Percentiles rank a stretch among this genome's conserved stretches.
These are phyloP conservation scores for Pelargonium exstipulatum DNA, from an alignment of 441 rosid species.

Conservation along the genomic window DNA sequence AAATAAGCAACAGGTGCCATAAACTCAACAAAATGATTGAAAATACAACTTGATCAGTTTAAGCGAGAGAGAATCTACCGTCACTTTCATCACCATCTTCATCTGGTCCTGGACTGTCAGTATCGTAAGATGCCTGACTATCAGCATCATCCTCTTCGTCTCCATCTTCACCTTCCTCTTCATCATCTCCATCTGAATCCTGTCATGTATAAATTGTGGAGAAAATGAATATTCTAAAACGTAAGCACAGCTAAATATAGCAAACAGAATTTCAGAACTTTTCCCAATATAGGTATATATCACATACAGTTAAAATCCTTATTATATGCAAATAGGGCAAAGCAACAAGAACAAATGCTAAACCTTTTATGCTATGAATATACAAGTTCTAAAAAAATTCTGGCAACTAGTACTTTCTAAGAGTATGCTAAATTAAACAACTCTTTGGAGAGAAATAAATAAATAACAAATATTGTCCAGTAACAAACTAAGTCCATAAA, in stretches of 20 bases:
- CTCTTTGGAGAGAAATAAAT: no score
- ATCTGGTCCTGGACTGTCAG: slow-evolving; percentile 40
- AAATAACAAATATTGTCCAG: no score
- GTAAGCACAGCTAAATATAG: background rate
- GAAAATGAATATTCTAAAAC: slow-evolving; percentile 6
- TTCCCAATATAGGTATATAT: background rate
- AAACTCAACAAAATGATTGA: background rate
- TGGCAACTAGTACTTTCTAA: no score
- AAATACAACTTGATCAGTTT: background rate
- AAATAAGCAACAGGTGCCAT: background rate
- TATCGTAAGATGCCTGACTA: slow-evolving; percentile 34
- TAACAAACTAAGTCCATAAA: no score
- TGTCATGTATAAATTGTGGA: slow-evolving; percentile 23
- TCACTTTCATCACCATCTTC: slow-evolving; percentile 33
- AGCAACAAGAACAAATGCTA: background rate
- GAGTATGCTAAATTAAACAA: no score
- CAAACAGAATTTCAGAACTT: background rate
- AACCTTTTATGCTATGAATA: background rate
- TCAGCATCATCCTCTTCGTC: slow-evolving; percentile 26
- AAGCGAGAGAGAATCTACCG: slow-evolving; percentile 30
- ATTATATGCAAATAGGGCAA: background rate
- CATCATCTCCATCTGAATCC: slow-evolving; percentile 46
- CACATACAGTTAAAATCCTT: background rate
- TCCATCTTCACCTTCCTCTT: slow-evolving; percentile 39
- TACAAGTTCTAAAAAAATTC: no score